A percentile compares a stretch with the other conserved stretches of the same genome.
These are phyloP conservation scores for Phaffia rhodozyma DNA, from an alignment of 1,284 basidiomycete genomes.

Conservation along the genomic window DNA sequence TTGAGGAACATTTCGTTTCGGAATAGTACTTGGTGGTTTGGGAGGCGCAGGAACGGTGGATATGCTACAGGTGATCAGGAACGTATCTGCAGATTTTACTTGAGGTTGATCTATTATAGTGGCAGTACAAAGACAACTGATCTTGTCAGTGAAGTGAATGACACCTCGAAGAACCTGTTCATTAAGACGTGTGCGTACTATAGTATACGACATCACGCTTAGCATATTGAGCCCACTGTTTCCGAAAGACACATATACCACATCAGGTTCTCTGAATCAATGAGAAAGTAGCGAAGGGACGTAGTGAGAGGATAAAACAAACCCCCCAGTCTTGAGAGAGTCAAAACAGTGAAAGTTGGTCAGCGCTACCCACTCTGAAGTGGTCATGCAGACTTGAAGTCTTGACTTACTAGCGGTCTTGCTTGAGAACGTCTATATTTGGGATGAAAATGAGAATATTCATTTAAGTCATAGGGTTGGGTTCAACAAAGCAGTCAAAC, in stretches of 20 bases:
- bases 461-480: neutral
- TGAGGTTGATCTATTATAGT: too few relatives aligned
- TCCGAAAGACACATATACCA: too few relatives aligned
- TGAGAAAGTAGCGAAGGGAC: too few relatives aligned
- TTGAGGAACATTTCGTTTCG: slow-evolving; percentile 48
- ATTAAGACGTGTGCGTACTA: neutral
- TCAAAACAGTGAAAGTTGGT: neutral
- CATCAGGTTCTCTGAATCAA: too few relatives aligned
- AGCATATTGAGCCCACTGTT: neutral
- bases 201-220: slow-evolving; percentile 11
- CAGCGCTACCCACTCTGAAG: neutral
- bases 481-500: neutral
- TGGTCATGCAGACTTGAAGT: too few relatives aligned
- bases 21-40: slow-evolving; percentile 37
- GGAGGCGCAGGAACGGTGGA: slow-evolving; percentile 53
- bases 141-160: too few relatives aligned
- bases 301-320: too few relatives aligned
- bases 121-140: too few relatives aligned
- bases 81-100: slow-evolving; percentile 39
- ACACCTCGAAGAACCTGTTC: too few relatives aligned
- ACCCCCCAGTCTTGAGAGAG: neutral
- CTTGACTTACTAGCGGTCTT: slow-evolving; percentile 3
- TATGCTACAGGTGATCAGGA: slow-evolving; percentile 67
- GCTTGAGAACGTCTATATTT: slow-evolving; percentile 6
- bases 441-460: neutral